Evolutionary conservation across 306 rosid genomes (phyloP).

Genomic region (Ziziphus jujuba): DNA sequence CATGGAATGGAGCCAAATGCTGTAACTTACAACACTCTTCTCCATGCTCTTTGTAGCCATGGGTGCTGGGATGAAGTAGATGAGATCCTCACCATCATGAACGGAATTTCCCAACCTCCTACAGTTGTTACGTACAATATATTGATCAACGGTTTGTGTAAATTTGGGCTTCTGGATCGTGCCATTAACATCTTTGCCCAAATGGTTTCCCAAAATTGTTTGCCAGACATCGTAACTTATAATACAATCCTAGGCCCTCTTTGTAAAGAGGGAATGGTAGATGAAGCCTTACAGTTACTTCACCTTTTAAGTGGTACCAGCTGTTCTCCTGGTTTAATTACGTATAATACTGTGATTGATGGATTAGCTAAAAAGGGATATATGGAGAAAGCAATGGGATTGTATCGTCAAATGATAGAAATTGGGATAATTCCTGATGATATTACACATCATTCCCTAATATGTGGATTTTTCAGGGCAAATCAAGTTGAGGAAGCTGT

Average conservation of each 20-base stretch:
- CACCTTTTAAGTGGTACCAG: conserved; percentile 43
- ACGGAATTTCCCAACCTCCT: conserved; percentile 49
- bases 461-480: conserved; percentile 56
- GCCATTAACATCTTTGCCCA: conserved; percentile 56
- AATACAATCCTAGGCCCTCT: conserved; percentile 76
- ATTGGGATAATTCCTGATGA: conserved; percentile 66
- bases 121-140: conserved; percentile 74
- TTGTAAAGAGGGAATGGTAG: conserved; percentile 72
- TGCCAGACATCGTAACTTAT: conserved; percentile 76
- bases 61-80: conserved; percentile 71
- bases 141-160: conserved; percentile 74
- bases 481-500: conserved; percentile 62
- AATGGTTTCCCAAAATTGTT: conserved; percentile 64
- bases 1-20: conserved; percentile 58
- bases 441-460: conserved; percentile 65
- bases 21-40: conserved; percentile 74
- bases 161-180: conserved; percentile 61
- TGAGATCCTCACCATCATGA: conserved; percentile 69
- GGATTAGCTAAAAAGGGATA: conserved; percentile 55
- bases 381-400: conserved; percentile 59
- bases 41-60: conserved; percentile 61
- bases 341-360: conserved; percentile 72
- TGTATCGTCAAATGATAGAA: conserved; percentile 56
- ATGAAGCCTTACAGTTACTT: conserved; percentile 63
- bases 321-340: conserved; percentile 67